These are phyloP conservation scores for Trypanosoma cruzi DNA, from an alignment of 208 protist genomes.

Conservation along the genomic window DNA sequence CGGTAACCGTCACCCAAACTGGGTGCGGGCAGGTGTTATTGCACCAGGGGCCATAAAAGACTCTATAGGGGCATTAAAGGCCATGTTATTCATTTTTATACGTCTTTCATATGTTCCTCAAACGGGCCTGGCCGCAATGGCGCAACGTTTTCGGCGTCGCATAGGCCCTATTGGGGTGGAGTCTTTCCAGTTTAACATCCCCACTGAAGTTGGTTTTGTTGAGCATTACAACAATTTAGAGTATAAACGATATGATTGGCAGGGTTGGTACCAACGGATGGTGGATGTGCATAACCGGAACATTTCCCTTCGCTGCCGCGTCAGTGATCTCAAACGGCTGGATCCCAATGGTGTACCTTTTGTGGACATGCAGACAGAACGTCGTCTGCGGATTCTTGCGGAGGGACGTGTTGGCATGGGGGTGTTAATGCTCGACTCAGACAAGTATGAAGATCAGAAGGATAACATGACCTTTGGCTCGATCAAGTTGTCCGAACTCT, in stretches of 20 bases:
- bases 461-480: conserved; percentile 87
- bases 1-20: conserved; percentile 67
- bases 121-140: conserved; percentile 73
- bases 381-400: conserved; percentile 80
- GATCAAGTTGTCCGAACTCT: conserved; percentile 76
- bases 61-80: conserved; percentile 30
- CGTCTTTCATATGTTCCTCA: conserved; percentile 85
- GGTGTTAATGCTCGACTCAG: conserved; percentile 87
- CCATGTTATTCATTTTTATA: conserved; percentile 79
- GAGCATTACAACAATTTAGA: conserved; percentile 91
- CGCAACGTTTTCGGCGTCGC: conserved; percentile 75
- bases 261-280: conserved; percentile 92
- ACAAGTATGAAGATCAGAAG: conserved; percentile 90
- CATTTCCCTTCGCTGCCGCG: conserved; percentile 78
- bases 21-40: conserved; percentile 69
- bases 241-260: conserved; percentile 92
- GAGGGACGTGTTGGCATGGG: conserved; percentile 84
- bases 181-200: conserved; percentile 73
- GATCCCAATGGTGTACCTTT: conserved; percentile 77
- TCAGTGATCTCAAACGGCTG: conserved; percentile 81
- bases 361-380: conserved; percentile 82
- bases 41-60: conserved; percentile 1
- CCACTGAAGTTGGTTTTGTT: conserved; percentile 81
- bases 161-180: conserved; percentile 71
- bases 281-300: conserved; percentile 91